These are phyloP conservation scores for Poa annua DNA, from an alignment of 176 grass and related monocot species.

Conservation along the genomic window DNA sequence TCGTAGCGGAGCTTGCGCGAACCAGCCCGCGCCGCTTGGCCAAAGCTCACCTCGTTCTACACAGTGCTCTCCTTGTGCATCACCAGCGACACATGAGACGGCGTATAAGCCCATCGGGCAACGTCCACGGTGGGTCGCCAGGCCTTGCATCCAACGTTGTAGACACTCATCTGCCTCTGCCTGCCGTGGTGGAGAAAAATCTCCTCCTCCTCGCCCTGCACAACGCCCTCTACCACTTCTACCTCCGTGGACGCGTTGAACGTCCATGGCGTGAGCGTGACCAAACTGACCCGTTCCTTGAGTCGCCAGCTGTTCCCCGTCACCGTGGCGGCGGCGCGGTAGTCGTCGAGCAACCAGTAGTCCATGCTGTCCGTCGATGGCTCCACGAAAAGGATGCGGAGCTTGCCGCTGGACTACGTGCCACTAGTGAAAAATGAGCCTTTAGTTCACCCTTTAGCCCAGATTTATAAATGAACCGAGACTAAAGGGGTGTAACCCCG, in stretches of 20 bases:
- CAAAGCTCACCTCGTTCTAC: neutral
- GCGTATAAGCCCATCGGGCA: neutral
- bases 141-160: neutral
- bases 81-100: neutral
- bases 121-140: neutral
- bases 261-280: neutral
- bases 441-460: too few species aligned
- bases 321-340: neutral
- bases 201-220: neutral
- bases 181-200: neutral
- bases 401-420: constrained; percentile 7
- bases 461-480: too few species aligned
- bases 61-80: neutral
- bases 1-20: neutral
- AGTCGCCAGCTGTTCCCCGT: neutral
- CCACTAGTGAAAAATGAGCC: too few species aligned
- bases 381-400: neutral
- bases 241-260: constrained; percentile 15
- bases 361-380: neutral
- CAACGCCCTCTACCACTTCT: neutral
- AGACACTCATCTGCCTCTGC: neutral
- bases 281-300: constrained; percentile 1
- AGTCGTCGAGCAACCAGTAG: constrained; percentile 6
- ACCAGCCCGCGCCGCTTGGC: neutral
- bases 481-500: too few species aligned